Evolutionary conservation across 257 asterid species (phyloP).

Genomic region (Haberlea rhodopensis): DNA sequence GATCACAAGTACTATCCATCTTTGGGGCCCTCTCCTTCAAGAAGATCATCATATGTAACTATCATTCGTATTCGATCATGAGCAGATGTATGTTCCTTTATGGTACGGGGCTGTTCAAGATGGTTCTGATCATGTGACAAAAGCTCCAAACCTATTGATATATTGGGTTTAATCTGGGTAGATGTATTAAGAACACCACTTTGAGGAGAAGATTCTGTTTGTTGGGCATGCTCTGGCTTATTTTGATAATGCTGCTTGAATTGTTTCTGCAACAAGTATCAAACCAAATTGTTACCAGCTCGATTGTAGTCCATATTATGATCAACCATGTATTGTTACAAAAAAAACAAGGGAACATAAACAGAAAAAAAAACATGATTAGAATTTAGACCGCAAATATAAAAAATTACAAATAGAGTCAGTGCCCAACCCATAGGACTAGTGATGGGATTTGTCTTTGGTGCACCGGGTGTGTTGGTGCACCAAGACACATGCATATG

Average conservation of each 20-base stretch:
- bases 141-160: conserved; percentile 27
- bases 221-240: conserved; percentile 32
- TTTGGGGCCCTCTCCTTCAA: conserved; percentile 38
- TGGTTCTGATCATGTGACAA: conserved; percentile 33
- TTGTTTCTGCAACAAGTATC: conserved; percentile 64
- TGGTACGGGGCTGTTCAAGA: conserved; percentile 26
- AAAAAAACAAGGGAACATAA: not conserved
- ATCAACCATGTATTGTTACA: not conserved
- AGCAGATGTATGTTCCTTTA: conserved; percentile 45
- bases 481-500: no score
- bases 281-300: conserved; percentile 1
- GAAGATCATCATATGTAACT: conserved; percentile 67
- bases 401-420: not conserved
- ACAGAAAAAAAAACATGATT: not conserved
- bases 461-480: no score
- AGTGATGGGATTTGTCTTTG: no score
- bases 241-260: conserved; percentile 44
- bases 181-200: conserved; percentile 18
- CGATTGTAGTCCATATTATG: conserved; percentile 8
- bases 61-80: conserved; percentile 72
- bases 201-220: conserved; percentile 30
- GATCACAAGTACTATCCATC: conserved; percentile 18
- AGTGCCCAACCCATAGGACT: not conserved
- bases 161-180: conserved; percentile 16
- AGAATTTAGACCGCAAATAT: not conserved